Evolutionary conservation across 2,329 filamentous ascomycete genomes (phyloP).

Genomic region (Apiospora marii): DNA sequence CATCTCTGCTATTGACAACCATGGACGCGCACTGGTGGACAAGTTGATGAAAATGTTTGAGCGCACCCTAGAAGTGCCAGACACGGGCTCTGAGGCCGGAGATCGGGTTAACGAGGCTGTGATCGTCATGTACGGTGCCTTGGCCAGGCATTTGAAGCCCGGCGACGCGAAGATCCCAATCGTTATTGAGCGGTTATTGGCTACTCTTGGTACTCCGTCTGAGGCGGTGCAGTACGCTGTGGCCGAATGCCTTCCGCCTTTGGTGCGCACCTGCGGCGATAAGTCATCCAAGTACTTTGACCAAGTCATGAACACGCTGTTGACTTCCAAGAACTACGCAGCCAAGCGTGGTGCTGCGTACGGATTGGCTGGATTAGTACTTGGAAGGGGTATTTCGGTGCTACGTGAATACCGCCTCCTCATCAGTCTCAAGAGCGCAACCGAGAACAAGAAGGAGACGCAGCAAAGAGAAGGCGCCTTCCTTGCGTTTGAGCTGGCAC

Average conservation of each 20-base stretch:
- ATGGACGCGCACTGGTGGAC: conserved; percentile 85
- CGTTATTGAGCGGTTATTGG: conserved; percentile 85
- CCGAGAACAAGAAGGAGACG: conserved; percentile 95
- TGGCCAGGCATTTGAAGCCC: conserved; percentile 84
- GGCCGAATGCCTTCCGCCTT: conserved; percentile 88
- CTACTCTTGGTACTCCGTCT: conserved; percentile 90
- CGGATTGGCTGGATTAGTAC: conserved; percentile 88
- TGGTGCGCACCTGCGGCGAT: conserved; percentile 82
- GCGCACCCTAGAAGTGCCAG: conserved; percentile 82
- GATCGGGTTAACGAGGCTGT: conserved; percentile 97
- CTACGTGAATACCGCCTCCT: conserved; percentile 88
- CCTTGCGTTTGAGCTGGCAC: conserved; percentile 89
- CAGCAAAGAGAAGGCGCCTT: conserved; percentile 89
- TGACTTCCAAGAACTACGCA: conserved; percentile 92
- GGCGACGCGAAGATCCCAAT: conserved; percentile 89
- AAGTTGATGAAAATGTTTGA: conserved; percentile 94
- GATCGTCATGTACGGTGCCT: conserved; percentile 94
- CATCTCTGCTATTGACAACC: conserved; percentile 78
- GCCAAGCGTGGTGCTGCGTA: conserved; percentile 92
- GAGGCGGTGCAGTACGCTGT: conserved; percentile 98
- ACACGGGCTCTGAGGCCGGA: conserved; percentile 80
- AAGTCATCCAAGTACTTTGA: conserved; percentile 83
- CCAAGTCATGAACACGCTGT: conserved; percentile 80
- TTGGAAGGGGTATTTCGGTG: conserved; percentile 83
- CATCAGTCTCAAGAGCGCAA: conserved; percentile 77